These are phyloP conservation scores for Aethionema arabicum DNA, from an alignment of 345 rosid species.

Conservation along the genomic window DNA sequence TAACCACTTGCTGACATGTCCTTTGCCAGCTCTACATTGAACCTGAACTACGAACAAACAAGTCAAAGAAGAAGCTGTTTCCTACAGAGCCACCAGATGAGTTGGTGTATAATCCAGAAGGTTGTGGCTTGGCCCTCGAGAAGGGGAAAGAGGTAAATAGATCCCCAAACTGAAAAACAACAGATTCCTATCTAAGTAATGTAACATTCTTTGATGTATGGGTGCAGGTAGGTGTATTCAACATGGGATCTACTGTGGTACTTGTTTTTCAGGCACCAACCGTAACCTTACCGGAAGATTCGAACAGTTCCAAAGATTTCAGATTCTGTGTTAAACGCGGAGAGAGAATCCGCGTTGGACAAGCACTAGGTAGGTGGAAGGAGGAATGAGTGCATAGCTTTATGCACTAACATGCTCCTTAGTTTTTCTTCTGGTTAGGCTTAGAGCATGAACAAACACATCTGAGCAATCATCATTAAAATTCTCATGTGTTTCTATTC, in stretches of 20 bases:
- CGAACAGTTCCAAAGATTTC: slow-evolving; percentile 51
- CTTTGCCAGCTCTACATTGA: slow-evolving; percentile 78
- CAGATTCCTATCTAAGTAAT: neutral
- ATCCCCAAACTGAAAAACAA: neutral
- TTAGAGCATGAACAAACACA: slow-evolving; percentile 4
- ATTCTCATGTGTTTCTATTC: neutral
- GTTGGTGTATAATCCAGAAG: slow-evolving; percentile 66
- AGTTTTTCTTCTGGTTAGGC: neutral
- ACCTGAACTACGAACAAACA: slow-evolving; percentile 78
- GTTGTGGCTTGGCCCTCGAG: slow-evolving; percentile 64
- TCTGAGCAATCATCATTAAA: neutral
- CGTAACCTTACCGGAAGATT: slow-evolving; percentile 36
- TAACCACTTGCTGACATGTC: neutral
- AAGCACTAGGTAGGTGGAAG: slow-evolving; percentile 77
- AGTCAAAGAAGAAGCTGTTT: slow-evolving; percentile 60
- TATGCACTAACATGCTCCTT: slow-evolving; percentile 7
- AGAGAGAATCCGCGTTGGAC: slow-evolving; percentile 72
- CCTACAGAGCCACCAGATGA: slow-evolving; percentile 68
- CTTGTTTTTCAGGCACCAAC: slow-evolving; percentile 88
- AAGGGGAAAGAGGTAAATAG: slow-evolving; percentile 81
- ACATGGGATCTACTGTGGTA: slow-evolving; percentile 95
- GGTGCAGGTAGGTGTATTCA: slow-evolving; percentile 74
- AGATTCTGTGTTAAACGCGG: slow-evolving; percentile 58
- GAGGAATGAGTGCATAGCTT: slow-evolving; percentile 27
- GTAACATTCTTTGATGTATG: slow-evolving; percentile 9